Percentiles rank a stretch among this genome's conserved stretches.
These are phyloP conservation scores for Tardiomyces depauwii DNA, from an alignment of 1,139 yeast species.

Conservation along the genomic window DNA sequence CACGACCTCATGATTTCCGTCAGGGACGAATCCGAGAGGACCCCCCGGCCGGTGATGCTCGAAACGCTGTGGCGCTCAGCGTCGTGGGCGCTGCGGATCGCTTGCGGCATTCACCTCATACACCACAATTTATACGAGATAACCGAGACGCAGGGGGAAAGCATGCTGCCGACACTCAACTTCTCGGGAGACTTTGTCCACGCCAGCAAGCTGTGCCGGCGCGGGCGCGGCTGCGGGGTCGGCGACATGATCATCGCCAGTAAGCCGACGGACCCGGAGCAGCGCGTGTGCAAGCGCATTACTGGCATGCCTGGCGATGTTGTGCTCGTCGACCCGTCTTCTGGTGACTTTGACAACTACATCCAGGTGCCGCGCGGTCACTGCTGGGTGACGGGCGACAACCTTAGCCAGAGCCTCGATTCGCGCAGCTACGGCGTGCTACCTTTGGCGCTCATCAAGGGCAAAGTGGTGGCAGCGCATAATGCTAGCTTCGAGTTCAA, in stretches of 20 bases:
- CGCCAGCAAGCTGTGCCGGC: constrained; percentile 48
- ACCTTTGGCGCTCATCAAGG: constrained; percentile 81
- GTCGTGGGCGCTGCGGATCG: constrained; percentile 39
- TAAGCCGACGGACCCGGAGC: constrained; percentile 83
- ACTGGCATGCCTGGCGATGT: constrained; percentile 96
- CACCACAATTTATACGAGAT: constrained; percentile 63
- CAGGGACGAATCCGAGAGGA: neutral
- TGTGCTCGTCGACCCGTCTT: constrained; percentile 62
- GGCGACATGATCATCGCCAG: constrained; percentile 87
- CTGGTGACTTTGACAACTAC: constrained; percentile 36
- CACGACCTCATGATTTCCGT: neutral
- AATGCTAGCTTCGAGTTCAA: constrained; percentile 6
- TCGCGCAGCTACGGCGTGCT: constrained; percentile 80
- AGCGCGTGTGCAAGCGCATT: constrained; percentile 81
- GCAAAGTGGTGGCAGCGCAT: constrained; percentile 63
- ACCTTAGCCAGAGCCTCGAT: constrained; percentile 78
- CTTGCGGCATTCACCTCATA: constrained; percentile 56
- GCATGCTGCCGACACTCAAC: constrained; percentile 87
- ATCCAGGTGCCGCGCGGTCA: constrained; percentile 61
- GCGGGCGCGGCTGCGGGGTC: constrained; percentile 50
- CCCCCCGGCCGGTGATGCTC: constrained; percentile 1
- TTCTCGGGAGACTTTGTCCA: constrained; percentile 70
- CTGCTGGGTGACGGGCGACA: constrained; percentile 96
- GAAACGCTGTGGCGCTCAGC: constrained; percentile 7
- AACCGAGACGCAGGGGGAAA: constrained; percentile 81